These are phyloP conservation scores for Taphrina communis DNA, from an alignment of 1,139 yeast genomes.

Conservation along the genomic window DNA sequence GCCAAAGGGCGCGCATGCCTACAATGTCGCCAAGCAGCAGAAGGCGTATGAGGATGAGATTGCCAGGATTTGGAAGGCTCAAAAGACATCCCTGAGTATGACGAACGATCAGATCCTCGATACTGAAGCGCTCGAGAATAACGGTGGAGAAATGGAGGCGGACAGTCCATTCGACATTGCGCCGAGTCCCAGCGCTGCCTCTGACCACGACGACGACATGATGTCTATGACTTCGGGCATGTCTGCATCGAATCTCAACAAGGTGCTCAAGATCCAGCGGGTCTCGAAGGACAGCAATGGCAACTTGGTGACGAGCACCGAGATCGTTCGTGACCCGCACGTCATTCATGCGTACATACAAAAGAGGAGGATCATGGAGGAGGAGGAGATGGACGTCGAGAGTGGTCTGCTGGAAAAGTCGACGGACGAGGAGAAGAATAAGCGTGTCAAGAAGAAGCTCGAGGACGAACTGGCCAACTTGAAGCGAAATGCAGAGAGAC, in stretches of 20 bases:
- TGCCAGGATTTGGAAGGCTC: slow-evolving; percentile 87
- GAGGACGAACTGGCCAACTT: slow-evolving; percentile 85
- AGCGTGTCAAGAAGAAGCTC: slow-evolving; percentile 74
- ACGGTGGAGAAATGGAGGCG: slow-evolving; percentile 10
- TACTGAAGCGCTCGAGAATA: slow-evolving; percentile 49
- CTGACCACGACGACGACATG: slow-evolving; percentile 51
- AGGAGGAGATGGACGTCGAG: slow-evolving; percentile 59
- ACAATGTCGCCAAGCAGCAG: slow-evolving; percentile 85
- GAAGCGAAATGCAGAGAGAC: slow-evolving; percentile 73
- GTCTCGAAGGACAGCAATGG: slow-evolving; percentile 85
- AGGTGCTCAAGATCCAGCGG: slow-evolving; percentile 76
- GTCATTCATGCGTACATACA: slow-evolving; percentile 84
- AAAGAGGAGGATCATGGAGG: slow-evolving; percentile 78
- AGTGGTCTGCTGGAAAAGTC: slow-evolving; percentile 63
- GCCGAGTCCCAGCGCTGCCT: slow-evolving; percentile 48
- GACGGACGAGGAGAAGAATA: slow-evolving; percentile 82
- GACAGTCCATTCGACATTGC: slow-evolving; percentile 33
- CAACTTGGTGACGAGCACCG: slow-evolving; percentile 72
- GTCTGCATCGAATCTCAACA: slow-evolving; percentile 49
- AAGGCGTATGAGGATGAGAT: slow-evolving; percentile 91
- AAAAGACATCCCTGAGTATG: slow-evolving; percentile 67
- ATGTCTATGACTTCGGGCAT: slow-evolving; percentile 49
- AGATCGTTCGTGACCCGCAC: slow-evolving; percentile 79
- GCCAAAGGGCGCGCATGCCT: slow-evolving; percentile 67
- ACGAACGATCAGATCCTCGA: slow-evolving; percentile 52